Percentiles rank a stretch among this genome's conserved stretches.
phyloP scores from a whole-genome alignment of 1,139 yeast species.

The Scheffersomyces stambukii region DNA sequence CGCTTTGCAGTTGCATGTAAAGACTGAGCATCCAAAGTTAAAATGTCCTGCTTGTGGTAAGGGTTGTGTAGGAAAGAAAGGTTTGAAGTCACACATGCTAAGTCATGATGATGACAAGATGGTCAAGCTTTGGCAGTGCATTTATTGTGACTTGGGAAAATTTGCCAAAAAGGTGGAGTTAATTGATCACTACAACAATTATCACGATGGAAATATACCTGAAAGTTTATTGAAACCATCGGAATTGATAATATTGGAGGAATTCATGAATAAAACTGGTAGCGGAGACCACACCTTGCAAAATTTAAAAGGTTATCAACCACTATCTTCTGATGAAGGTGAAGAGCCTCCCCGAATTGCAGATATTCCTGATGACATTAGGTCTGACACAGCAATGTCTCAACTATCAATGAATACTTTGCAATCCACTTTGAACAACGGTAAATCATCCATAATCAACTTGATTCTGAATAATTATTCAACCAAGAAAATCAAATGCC shows the following conservation, averaged over 20 bases:
- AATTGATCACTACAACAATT: slow-evolving; percentile 39
- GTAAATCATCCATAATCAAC: slow-evolving; percentile 27
- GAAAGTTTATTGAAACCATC: slow-evolving; percentile 25
- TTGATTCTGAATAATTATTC: slow-evolving; percentile 33
- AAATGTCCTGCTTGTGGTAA: slow-evolving; percentile 66
- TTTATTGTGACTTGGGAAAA: slow-evolving; percentile 37
- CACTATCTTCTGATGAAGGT: slow-evolving; percentile 3
- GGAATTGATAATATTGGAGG: slow-evolving; percentile 20
- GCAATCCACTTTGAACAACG: slow-evolving; percentile 16
- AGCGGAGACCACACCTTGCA: slow-evolving; percentile 4
- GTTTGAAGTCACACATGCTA: slow-evolving; percentile 68
- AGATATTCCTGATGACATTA: slow-evolving; percentile 8
- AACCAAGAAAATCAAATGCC: slow-evolving; percentile 38
- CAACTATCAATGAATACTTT: slow-evolving; percentile 24
- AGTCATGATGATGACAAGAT: slow-evolving; percentile 48
- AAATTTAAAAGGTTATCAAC: slow-evolving; percentile 3
- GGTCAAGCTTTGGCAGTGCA: slow-evolving; percentile 61
- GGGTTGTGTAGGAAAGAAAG: slow-evolving; percentile 69
- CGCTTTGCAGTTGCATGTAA: slow-evolving; percentile 67
- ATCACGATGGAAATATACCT: slow-evolving; percentile 41
- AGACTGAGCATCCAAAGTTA: slow-evolving; percentile 67
- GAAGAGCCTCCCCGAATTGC: slow-evolving; percentile 2
- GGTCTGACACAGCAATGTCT: slow-evolving; percentile 17
- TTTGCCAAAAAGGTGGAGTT: slow-evolving; percentile 34
- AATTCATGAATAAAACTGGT: slow-evolving; percentile 13